phyloP scores from a whole-genome alignment of 768 basidiomycete genomes.

The Saitozyma sp. region DNA sequence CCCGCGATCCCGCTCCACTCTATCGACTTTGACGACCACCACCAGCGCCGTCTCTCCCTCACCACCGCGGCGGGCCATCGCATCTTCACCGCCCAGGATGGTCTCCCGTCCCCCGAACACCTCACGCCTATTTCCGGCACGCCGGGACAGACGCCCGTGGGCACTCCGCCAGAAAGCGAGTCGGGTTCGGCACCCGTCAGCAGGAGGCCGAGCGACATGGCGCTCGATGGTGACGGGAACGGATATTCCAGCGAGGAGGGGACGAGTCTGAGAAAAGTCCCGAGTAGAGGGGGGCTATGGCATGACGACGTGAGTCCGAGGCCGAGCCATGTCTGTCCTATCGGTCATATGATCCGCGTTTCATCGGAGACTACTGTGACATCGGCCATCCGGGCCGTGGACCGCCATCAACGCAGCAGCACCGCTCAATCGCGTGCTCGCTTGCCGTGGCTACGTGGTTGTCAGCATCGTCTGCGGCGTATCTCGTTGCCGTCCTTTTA shows the following conservation, averaged over 20 bases:
- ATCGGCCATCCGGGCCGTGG: no score
- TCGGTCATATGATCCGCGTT: no score
- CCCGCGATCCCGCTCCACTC: conserved; percentile 46
- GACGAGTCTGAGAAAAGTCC: conserved; percentile 24
- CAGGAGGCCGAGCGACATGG: not conserved
- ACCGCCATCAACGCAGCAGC: no score
- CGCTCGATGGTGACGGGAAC: not conserved
- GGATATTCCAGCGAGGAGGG: conserved; percentile 7
- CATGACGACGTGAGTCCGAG: conserved; percentile 35
- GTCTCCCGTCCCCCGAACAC: conserved; percentile 43
- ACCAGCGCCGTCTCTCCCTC: conserved; percentile 39
- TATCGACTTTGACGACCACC: conserved; percentile 31
- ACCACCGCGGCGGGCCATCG: conserved; percentile 40
- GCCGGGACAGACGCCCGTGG: conserved; percentile 12
- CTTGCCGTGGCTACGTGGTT: no score
- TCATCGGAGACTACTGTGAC: no score
- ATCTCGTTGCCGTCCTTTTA: no score
- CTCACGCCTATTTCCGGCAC: conserved; percentile 40
- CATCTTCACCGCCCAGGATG: conserved; percentile 41
- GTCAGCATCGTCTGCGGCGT: no score
- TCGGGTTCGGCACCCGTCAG: conserved; percentile 10
- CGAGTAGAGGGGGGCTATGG: conserved; percentile 34
- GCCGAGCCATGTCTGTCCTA: not conserved
- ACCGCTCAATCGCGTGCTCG: no score
- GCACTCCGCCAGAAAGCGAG: conserved; percentile 11